phyloP scores from a whole-genome alignment of 192 early-diverging fungal genomes.

The Funneliformis mosseae region DNA sequence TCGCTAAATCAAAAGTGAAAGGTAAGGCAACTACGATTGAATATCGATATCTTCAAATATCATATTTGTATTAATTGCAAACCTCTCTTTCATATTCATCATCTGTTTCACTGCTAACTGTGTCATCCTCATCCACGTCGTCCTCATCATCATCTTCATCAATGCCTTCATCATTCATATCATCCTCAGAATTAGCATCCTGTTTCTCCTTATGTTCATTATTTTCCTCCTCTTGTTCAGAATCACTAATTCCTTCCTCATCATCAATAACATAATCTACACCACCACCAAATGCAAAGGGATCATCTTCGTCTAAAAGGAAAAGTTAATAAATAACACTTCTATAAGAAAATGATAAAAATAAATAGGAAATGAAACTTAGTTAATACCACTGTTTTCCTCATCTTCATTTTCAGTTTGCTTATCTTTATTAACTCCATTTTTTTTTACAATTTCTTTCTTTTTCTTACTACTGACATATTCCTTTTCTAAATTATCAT shows the following conservation, averaged over 20 bases:
- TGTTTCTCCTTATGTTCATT: constrained; percentile 37
- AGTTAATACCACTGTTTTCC: constrained; percentile 42
- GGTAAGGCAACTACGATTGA: neutral
- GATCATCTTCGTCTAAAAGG: constrained; percentile 28
- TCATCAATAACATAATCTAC: constrained; percentile 39
- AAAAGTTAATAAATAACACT: neutral
- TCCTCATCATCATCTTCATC: constrained; percentile 47
- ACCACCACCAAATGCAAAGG: constrained; percentile 46
- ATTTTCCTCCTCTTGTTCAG: constrained; percentile 37
- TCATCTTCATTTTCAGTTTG: constrained; percentile 37
- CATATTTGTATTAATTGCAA: neutral
- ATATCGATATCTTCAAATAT: neutral
- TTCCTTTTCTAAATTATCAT: constrained; percentile 41
- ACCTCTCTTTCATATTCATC: constrained; percentile 52
- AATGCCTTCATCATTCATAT: constrained; percentile 38
- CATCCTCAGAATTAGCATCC: constrained; percentile 37
- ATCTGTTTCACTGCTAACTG: constrained; percentile 36
- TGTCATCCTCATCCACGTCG: constrained; percentile 40
- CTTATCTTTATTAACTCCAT: constrained; percentile 39
- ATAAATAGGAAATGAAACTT: neutral
- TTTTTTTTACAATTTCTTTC: constrained; percentile 42
- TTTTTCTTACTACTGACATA: constrained; percentile 41
- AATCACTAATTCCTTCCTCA: constrained; percentile 37
- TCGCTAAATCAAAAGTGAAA: constrained; percentile 35
- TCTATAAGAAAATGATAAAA: neutral